Base-by-base conservation (phyloP, 257 asterid species). In the Linderniella brevidens region DNA sequence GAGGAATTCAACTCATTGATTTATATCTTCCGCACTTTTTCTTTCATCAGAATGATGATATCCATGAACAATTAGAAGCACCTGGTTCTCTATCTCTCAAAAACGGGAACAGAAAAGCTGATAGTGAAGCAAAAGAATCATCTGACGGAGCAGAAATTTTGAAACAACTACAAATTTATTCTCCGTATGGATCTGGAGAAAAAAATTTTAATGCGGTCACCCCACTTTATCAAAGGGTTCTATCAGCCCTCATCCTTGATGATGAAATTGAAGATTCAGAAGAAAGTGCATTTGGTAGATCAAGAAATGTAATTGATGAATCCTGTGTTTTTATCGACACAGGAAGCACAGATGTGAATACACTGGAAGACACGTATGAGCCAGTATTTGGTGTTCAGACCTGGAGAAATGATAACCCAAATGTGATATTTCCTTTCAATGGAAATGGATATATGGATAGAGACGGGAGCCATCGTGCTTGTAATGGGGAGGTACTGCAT, bases 191-290 rank as follows among this genome's bases (percentile, higher is more conserved):
- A 55, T 61, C 71, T 53, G 58, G 66, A 8, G 80, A 64, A 48
- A 63, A 68, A 58, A 70, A 19, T 49, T 55, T 48, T 57, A 74
- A 66, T 53, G 66, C 44, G 46, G 73, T 51, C 52, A 60, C 75
- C 52, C 94, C 98, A 48, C 79, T 88, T 58, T 78, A 68, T 70
- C 95, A 88, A 58, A 78, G 96, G 72, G 77, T 88, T 47, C 77
- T 88, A 56, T 88, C 98, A 17, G 96, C 98, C 58, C 68, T 88
- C 39, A 84, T 88, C 19, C 9, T 75, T 19, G 98, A 78, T 52
- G 96, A 80, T 64, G 84, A 88, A 53, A 55, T 59, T 45, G 94
- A 83, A 71, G 86, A 73, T 65, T 75, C 48, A 64, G 93, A 79
- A 64, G 93, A 76, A 47, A 75, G 66, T 68, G 94, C 73, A 50